A percentile compares a stretch with the other conserved stretches of the same genome.
These are phyloP conservation scores for Bertia moriformis DNA, from an alignment of 2,329 filamentous ascomycete genomes.

Conservation along the genomic window DNA sequence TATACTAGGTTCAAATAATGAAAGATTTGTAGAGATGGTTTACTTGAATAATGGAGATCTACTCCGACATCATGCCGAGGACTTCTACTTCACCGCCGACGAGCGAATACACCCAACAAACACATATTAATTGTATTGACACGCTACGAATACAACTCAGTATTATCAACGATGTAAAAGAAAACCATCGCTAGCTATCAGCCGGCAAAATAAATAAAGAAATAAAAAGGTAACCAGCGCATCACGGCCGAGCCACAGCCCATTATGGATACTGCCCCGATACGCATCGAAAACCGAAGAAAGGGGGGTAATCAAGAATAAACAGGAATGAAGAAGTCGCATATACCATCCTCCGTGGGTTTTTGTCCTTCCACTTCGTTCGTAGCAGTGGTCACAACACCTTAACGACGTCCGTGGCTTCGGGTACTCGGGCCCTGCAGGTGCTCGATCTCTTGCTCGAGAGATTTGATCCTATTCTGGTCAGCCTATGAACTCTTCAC, in stretches of 20 bases:
- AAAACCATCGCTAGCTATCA: conserved; percentile 1
- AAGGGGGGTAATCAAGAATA: conserved; percentile 2
- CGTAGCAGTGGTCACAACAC: neutral
- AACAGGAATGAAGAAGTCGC: conserved; percentile 2
- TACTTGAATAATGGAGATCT: neutral
- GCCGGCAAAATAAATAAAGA: neutral
- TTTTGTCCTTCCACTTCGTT: neutral
- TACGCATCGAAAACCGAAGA: neutral
- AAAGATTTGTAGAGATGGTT: no score
- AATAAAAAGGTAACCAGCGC: no score
- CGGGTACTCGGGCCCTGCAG: neutral
- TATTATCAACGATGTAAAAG: conserved; percentile 1
- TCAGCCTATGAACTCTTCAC: conserved; percentile 14
- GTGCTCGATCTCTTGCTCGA: neutral
- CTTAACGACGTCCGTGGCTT: neutral
- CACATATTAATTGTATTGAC: neutral
- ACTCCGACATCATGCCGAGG: no score
- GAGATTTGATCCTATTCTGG: conserved; percentile 30
- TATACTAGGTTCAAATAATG: no score
- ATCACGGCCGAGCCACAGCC: no score
- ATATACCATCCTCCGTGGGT: no score
- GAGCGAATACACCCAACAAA: no score
- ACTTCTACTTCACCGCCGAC: no score
- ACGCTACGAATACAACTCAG: conserved; percentile 1
- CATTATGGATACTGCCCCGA: no score